Evolutionary conservation across 2,329 filamentous ascomycete genomes (phyloP).

Genomic region (Fusarium multiceps): DNA sequence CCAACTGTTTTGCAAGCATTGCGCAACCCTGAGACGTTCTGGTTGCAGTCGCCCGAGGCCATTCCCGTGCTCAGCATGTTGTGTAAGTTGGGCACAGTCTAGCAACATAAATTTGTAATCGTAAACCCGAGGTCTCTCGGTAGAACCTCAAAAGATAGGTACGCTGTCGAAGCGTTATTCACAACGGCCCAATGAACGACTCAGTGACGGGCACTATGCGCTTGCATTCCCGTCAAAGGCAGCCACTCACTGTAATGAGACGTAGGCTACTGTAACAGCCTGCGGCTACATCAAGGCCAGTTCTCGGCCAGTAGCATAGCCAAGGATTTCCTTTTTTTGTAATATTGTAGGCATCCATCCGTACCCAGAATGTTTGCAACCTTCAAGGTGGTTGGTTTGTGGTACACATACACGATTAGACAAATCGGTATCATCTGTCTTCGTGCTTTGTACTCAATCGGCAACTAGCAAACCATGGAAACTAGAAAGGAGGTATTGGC

Average conservation of each 20-base stretch:
- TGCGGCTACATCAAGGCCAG: slow-evolving; percentile 13
- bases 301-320: slow-evolving; percentile 7
- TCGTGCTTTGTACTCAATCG: not conserved
- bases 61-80: slow-evolving; percentile 10
- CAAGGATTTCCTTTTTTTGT: slow-evolving; percentile 16
- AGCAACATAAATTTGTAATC: slow-evolving; percentile 14
- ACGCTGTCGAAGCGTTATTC: slow-evolving; percentile 11
- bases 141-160: slow-evolving; percentile 14
- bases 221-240: slow-evolving; percentile 13
- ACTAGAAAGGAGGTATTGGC: not conserved
- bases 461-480: not conserved
- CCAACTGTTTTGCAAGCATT: slow-evolving; percentile 3
- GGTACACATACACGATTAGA: not conserved
- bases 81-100: slow-evolving; percentile 17
- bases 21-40: slow-evolving; percentile 3
- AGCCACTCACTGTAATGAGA: slow-evolving; percentile 1
- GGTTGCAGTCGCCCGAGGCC: not conserved
- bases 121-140: slow-evolving; percentile 16
- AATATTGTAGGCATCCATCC: slow-evolving; percentile 5
- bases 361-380: not conserved
- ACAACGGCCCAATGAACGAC: slow-evolving; percentile 1
- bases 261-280: not conserved
- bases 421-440: not conserved
- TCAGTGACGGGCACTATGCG: slow-evolving; percentile 8
- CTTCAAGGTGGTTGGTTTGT: not conserved